Evolutionary conservation across 345 rosid species (phyloP).

Genomic region (Eucalyptus brandiana): DNA sequence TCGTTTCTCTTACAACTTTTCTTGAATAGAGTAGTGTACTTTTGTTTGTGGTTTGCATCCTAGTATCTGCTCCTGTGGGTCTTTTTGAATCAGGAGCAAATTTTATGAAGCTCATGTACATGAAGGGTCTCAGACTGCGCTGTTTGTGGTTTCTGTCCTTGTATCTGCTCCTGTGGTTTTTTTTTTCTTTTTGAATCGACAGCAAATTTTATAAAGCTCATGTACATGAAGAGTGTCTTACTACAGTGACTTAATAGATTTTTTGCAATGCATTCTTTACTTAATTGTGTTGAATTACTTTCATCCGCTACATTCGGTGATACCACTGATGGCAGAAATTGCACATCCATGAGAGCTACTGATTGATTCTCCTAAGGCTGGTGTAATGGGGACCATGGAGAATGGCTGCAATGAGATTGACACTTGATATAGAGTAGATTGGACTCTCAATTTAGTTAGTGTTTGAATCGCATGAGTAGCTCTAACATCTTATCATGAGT

Average conservation of each 20-base stretch:
- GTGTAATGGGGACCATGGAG: neutral
- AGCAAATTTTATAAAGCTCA: neutral
- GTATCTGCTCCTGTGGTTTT: neutral
- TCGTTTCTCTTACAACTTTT: neutral
- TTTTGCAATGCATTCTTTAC: neutral
- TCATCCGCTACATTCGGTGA: neutral
- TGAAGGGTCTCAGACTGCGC: neutral
- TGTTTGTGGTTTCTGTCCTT: neutral
- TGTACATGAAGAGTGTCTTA: neutral
- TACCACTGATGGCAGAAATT: neutral
- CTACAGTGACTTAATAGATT: neutral
- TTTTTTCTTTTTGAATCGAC: neutral
- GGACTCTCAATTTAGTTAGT: neutral
- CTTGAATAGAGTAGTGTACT: neutral
- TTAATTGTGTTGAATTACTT: neutral
- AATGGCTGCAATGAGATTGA: neutral
- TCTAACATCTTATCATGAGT: neutral
- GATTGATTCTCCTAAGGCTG: neutral
- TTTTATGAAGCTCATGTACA: neutral
- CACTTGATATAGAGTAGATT: neutral
- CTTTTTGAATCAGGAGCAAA: neutral
- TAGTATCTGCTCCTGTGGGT: neutral
- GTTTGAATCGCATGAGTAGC: neutral
- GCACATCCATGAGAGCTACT: neutral
- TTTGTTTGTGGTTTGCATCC: neutral